These are phyloP conservation scores for Penicillium polonicum DNA, from an alignment of 2,329 filamentous ascomycete genomes.

Conservation along the genomic window DNA sequence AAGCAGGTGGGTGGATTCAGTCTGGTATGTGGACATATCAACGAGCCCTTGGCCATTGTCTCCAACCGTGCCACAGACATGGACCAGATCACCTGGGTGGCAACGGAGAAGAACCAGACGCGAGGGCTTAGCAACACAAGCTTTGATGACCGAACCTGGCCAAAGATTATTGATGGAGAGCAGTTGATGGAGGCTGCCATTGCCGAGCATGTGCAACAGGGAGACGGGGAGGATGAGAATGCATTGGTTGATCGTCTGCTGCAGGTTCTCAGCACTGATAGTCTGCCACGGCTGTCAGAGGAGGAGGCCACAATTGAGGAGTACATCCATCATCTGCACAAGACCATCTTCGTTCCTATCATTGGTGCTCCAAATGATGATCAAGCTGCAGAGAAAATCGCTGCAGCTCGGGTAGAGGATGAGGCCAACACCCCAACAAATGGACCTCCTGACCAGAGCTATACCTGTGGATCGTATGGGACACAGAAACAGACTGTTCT, in stretches of 20 bases:
- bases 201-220: constrained; percentile 40
- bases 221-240: constrained; percentile 48
- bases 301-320: constrained; percentile 52
- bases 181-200: constrained; percentile 52
- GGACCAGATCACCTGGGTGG: constrained; percentile 53
- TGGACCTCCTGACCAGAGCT: constrained; percentile 29
- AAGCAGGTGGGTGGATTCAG: constrained; percentile 63
- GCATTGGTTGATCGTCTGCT: constrained; percentile 54
- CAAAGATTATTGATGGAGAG: constrained; percentile 61
- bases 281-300: constrained; percentile 51
- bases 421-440: constrained; percentile 10
- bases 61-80: constrained; percentile 60
- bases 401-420: constrained; percentile 29
- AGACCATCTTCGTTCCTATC: constrained; percentile 61
- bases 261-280: constrained; percentile 54
- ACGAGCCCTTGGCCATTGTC: constrained; percentile 57
- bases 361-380: constrained; percentile 51
- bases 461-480: constrained; percentile 56
- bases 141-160: constrained; percentile 60
- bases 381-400: constrained; percentile 37
- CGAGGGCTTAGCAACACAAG: constrained; percentile 62
- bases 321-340: constrained; percentile 56
- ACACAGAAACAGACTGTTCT: constrained; percentile 65
- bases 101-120: constrained; percentile 50
- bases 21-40: constrained; percentile 57